Percentiles rank a stretch among this genome's conserved stretches.
Conservation (phyloP, 192 early-diverging fungal genomes). For the Coemansia reversa region DNA sequence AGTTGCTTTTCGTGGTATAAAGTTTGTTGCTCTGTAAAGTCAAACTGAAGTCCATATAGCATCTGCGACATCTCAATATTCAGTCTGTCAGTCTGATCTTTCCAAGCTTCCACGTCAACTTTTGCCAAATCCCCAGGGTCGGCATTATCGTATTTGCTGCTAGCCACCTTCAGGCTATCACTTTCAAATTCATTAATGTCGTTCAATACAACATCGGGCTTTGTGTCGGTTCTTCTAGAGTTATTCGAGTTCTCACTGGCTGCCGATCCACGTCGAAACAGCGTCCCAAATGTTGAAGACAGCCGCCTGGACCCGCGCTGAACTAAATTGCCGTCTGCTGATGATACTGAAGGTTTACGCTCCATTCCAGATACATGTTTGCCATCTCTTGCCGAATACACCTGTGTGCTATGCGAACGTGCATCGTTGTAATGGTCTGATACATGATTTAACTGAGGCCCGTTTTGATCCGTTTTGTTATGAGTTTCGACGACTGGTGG, state of each 20-base stretch:
- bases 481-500: background rate
- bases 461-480: background rate
- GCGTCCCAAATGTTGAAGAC: slow-evolving; percentile 25
- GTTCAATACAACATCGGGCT: background rate
- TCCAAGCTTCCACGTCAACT: slow-evolving; percentile 21
- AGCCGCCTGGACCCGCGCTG: slow-evolving; percentile 40
- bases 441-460: background rate
- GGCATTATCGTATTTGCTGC: background rate
- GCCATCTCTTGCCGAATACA: background rate
- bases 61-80: slow-evolving; percentile 21
- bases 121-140: background rate
- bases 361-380: background rate
- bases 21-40: background rate
- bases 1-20: background rate
- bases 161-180: background rate
- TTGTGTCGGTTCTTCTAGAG: background rate
- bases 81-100: slow-evolving; percentile 4
- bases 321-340: slow-evolving; percentile 23
- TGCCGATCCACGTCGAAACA: slow-evolving; percentile 22
- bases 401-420: background rate
- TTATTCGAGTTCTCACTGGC: background rate
- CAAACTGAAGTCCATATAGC: slow-evolving; percentile 29
- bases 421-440: background rate
- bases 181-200: background rate
- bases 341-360: slow-evolving; percentile 23